Base-by-base conservation (phyloP, 805 yeast species). In the Wickerhamomyces canadensis region DNA sequence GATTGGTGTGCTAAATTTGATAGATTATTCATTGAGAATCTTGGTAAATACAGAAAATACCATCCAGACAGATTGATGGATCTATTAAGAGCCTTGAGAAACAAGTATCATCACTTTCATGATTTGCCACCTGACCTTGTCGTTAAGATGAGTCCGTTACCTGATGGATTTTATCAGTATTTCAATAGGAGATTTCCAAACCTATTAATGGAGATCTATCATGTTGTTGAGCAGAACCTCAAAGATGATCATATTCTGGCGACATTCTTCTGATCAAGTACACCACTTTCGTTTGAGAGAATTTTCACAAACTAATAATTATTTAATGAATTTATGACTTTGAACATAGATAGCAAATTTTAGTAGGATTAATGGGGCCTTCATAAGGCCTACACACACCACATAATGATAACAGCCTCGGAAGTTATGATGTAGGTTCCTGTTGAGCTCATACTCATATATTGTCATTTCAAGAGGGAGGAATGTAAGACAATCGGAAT, bases 41-140 rank as follows among this genome's bases (percentile, higher is more conserved):
- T 93, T 45, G 96, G 95, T 15, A 86, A 85, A 54, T 93, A 87
- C 57, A 72, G 99, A 49, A 89, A 87, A 58, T 93, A 93, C 58
- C 81, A 82, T 45, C 74, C 83, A 1, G 77, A 73, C 40, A 84
- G 79, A 49, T 61, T 93, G 32, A 77, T 88, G 79, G 98, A 93
- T 57, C 62, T 93, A 35, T 61, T 93, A 41, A 68, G 99, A 41
- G 96, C 96, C 0, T 60, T 93, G 48, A 71, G 99, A 51, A 93
- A 93, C 64, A 93, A 93, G 59, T 82, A 86, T 53, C 98, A 93
- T 58, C 99, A 93, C 58, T 91, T 74, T 58, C 87, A 87, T 61
- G 98, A 93, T 57, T 63, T 89, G 54, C 96, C 96, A 1, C 69
- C 62, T 9, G 73, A 66, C 12, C 67, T 93, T 40, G 78, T 76